Evolutionary conservation across 306 rosid genomes (phyloP), one percentile per base, ranked within the genome.

Genomic region (Malus orientalis): DNA sequence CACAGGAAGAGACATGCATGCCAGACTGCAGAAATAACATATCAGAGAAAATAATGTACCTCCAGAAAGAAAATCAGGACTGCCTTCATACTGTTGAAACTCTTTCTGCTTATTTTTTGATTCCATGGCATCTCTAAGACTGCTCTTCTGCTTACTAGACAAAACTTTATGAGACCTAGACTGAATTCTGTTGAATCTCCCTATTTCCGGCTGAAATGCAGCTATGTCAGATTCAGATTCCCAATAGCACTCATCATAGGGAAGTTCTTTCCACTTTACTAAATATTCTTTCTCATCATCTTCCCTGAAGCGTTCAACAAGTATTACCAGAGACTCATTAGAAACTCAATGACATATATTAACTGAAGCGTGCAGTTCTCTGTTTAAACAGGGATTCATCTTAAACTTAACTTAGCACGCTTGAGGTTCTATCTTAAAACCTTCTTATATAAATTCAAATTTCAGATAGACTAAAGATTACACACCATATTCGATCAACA

Each of bases 201-300:
- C 97, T 75, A 95, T 95, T 86, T 95, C 97, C 3, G 93, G 93
- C 82, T 87, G 97, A 87, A 95, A 95, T 76, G 99, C 87, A 81
- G 96, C 89, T 78, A 95, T 92, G 84, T 95, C 98, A 8, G 93
- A 81, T 78, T 89, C 99, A 30, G 66, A 87, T 84, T 95, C 99
- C 99, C 99, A 95, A 83, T 85, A 88, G 80, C 97, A 92, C 71
- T 95, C 99, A 82, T 95, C 99, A 45, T 95, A 95, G 19, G 95
- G 2, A 85, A 95, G 97, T 85, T 95, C 99, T 87, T 95, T 95
- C 95, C 96, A 95, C 80, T 95, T 95, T 74, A 95, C 97, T 72
- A 90, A 82, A 86, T 92, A 95, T 79, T 95, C 93, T 83, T 87
- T 92, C 71, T 89, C 96, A 45, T 86, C 94, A 16, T 79, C 87